phyloP scores from a whole-genome alignment of 2,329 filamentous ascomycete species.

The Aspergillus fischeri region DNA sequence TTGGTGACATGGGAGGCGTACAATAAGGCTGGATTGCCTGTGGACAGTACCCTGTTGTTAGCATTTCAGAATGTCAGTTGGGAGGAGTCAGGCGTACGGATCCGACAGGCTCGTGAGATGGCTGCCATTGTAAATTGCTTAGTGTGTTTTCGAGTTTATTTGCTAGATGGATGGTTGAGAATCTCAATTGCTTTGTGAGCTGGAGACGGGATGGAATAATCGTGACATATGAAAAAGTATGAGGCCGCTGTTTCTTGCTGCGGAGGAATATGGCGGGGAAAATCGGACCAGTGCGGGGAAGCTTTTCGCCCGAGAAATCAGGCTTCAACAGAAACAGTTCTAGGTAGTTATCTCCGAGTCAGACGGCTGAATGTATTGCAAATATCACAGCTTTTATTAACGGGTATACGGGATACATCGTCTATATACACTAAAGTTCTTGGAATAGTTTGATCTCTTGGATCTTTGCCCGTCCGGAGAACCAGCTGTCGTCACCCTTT shows the following conservation, averaged over 20 bases:
- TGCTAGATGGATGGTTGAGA: not conserved
- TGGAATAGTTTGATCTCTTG: conserved; percentile 27
- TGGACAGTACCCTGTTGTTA: conserved; percentile 7
- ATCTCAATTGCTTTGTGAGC: not conserved
- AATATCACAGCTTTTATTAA: not conserved
- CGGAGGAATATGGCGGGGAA: conserved; percentile 12
- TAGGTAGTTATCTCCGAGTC: no score
- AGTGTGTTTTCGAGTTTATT: not conserved
- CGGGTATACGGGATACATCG: not conserved
- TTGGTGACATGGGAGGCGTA: conserved; percentile 22
- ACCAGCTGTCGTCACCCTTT: conserved; percentile 32
- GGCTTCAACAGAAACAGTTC: conserved; percentile 3
- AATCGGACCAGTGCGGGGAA: conserved; percentile 10
- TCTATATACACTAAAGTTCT: not conserved
- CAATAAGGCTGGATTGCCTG: conserved; percentile 47
- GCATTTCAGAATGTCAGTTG: not conserved
- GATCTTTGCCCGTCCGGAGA: conserved; percentile 35
- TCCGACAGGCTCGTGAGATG: conserved; percentile 19
- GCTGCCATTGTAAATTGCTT: conserved; percentile 12
- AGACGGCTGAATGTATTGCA: not conserved
- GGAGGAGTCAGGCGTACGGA: conserved; percentile 20
- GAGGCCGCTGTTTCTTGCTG: not conserved
- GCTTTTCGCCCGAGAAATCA: conserved; percentile 8
- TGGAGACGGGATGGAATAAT: no score
- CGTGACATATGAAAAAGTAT: not conserved